A percentile compares a stretch with the other conserved stretches of the same genome.
Conservation (phyloP, 495 filamentous ascomycete species). For the Gamarada debralockiae region DNA sequence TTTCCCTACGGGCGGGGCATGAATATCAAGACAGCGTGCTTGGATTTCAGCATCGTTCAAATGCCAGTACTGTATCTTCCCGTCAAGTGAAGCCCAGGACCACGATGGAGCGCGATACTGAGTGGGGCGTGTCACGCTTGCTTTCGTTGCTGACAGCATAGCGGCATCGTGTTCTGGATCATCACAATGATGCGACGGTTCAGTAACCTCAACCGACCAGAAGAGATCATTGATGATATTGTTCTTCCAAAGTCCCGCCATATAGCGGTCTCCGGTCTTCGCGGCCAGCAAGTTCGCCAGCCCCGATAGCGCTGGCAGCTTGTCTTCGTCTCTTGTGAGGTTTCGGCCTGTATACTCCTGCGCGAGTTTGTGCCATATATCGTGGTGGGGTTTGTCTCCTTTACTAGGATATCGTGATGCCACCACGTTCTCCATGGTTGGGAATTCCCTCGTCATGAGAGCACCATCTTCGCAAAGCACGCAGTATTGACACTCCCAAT, state of each 20-base stretch:
- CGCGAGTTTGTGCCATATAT: neutral
- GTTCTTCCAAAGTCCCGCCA: neutral
- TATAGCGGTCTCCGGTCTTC: neutral
- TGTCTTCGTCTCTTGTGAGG: conserved; percentile 19
- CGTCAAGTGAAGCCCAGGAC: too few species aligned
- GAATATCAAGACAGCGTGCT: too few species aligned
- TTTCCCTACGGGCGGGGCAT: too few species aligned
- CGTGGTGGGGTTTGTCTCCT: too few species aligned
- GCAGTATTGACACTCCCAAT: neutral
- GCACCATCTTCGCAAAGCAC: neutral
- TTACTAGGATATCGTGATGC: neutral
- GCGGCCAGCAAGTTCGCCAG: neutral
- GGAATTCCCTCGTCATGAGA: neutral
- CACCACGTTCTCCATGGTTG: too few species aligned
- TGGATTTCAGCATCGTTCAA: too few species aligned
- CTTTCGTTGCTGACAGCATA: too few species aligned
- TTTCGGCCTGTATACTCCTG: conserved; percentile 8
- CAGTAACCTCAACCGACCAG: neutral
- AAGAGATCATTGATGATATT: neutral
- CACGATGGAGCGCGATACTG: neutral
- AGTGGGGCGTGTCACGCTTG: neutral
- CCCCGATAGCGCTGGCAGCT: conserved; percentile 8
- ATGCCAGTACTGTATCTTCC: too few species aligned
- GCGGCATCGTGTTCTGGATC: neutral
- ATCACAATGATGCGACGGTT: neutral